Conservation (phyloP, 2,329 filamentous ascomycete genomes). For the Aspergillus fructus region DNA sequence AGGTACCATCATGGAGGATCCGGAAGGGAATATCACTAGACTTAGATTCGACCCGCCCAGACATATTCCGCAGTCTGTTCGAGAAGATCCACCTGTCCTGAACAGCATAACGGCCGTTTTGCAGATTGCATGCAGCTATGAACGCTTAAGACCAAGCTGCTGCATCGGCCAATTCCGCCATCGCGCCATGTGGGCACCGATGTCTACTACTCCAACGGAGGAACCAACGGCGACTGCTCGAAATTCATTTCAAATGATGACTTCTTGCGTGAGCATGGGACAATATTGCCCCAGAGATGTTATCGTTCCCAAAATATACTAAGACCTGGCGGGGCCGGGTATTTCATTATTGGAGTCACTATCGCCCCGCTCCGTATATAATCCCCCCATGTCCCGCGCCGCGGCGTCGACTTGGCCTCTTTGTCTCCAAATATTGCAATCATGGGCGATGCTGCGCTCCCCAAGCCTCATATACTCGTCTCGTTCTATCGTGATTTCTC, state of each 20-base stretch:
- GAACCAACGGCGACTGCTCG: background rate
- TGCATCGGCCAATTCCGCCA: background rate
- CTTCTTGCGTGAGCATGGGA: conserved; percentile 1
- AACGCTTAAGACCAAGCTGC: background rate
- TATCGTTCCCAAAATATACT: background rate
- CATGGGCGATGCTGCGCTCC: conserved; percentile 25
- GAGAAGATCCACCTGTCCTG: too few species aligned
- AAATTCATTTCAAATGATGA: background rate
- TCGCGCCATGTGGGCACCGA: background rate
- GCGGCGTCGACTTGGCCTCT: background rate
- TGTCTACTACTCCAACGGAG: background rate
- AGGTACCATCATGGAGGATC: too few species aligned
- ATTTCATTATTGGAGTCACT: background rate
- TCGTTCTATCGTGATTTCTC: conserved; percentile 20
- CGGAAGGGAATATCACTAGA: too few species aligned
- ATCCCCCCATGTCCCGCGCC: background rate
- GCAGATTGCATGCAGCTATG: background rate
- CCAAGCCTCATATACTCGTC: conserved; percentile 25
- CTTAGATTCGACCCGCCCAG: too few species aligned
- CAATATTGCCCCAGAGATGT: background rate
- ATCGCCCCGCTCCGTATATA: background rate
- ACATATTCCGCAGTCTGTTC: too few species aligned
- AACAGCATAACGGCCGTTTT: background rate
- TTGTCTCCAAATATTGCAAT: background rate
- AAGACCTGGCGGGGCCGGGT: background rate